Percentiles rank a stretch among this genome's conserved stretches.
These are phyloP conservation scores for Multifurca ochricompacta DNA, from an alignment of 768 basidiomycete species.

Conservation along the genomic window DNA sequence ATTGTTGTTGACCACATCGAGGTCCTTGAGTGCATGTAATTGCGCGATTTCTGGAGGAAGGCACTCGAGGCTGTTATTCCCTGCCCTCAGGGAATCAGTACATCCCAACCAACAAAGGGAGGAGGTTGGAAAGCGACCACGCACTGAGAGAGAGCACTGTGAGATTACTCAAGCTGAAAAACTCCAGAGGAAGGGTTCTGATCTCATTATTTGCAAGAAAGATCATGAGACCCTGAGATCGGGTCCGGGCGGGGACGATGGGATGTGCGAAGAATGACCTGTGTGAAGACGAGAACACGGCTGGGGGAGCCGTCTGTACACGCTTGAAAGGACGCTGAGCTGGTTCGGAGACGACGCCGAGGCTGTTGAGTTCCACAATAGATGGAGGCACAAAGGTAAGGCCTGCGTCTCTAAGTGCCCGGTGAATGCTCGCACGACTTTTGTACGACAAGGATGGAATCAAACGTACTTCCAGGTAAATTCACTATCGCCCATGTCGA, in stretches of 20 bases:
- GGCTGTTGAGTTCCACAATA: slow-evolving; percentile 10
- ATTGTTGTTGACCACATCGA: slow-evolving; percentile 18
- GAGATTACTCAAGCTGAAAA: slow-evolving; percentile 18
- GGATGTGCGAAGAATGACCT: not conserved
- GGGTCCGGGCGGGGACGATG: not conserved
- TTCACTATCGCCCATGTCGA: slow-evolving; percentile 12
- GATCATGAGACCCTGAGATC: slow-evolving; percentile 12
- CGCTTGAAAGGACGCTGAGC: slow-evolving; percentile 11
- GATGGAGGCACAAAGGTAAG: slow-evolving; percentile 13
- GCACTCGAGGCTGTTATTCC: slow-evolving; percentile 16
- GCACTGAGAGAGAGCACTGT: slow-evolving; percentile 19
- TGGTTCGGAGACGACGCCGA: slow-evolving; percentile 6
- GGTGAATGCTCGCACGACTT: not conserved
- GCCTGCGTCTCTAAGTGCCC: not conserved
- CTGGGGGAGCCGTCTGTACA: slow-evolving; percentile 12
- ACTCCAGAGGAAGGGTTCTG: slow-evolving; percentile 10
- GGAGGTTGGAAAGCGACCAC: not conserved
- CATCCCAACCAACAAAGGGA: not conserved
- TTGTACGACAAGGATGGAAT: not conserved
- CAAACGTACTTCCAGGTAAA: slow-evolving; percentile 15
- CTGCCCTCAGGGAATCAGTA: not conserved
- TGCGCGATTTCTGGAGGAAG: slow-evolving; percentile 19
- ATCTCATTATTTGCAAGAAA: slow-evolving; percentile 20
- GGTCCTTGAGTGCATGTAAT: slow-evolving; percentile 12
- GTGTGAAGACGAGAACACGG: slow-evolving; percentile 8